phyloP scores from a whole-genome alignment of 2,329 filamentous ascomycete genomes.

The Xylariaceae sp. region DNA sequence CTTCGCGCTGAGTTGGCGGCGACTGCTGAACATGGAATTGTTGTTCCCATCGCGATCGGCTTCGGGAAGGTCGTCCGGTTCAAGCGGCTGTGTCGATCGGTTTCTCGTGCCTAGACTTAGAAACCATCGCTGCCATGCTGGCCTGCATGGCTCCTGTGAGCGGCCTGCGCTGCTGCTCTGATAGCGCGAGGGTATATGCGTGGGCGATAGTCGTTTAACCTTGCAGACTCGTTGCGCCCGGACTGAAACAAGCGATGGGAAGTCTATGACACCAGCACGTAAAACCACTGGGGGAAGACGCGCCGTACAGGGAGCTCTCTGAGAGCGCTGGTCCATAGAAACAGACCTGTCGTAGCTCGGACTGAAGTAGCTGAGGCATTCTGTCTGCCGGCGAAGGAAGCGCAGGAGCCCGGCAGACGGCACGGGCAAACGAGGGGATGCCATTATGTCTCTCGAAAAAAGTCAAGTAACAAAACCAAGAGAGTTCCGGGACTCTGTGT shows the following conservation, averaged over 20 bases:
- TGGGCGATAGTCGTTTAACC: constrained; percentile 12
- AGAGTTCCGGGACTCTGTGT: constrained; percentile 1
- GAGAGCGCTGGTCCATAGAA: constrained; percentile 11
- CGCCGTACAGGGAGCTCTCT: constrained; percentile 21
- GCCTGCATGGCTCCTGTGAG: constrained; percentile 23
- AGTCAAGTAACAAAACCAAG: constrained; percentile 4
- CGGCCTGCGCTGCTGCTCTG: constrained; percentile 28
- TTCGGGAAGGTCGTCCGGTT: constrained; percentile 54
- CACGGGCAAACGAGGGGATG: constrained; percentile 39
- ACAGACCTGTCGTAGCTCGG: constrained; percentile 29
- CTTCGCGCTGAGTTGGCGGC: constrained; percentile 66
- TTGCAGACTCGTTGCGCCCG: constrained; percentile 11
- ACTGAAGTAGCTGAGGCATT: constrained; percentile 49
- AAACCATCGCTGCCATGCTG: constrained; percentile 45
- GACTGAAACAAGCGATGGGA: constrained; percentile 18
- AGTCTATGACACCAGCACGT: constrained; percentile 22
- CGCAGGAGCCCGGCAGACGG: constrained; percentile 58
- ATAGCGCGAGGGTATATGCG: constrained; percentile 15
- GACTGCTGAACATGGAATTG: constrained; percentile 61
- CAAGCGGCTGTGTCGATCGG: constrained; percentile 39
- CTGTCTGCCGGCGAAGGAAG: constrained; percentile 67
- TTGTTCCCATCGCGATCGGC: constrained; percentile 54
- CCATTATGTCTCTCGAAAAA: constrained; percentile 34
- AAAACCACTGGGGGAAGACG: constrained; percentile 20
- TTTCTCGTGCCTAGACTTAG: constrained; percentile 38